phyloP scores from a whole-genome alignment of 495 filamentous ascomycete species.

The Penicillium verhagenii region DNA sequence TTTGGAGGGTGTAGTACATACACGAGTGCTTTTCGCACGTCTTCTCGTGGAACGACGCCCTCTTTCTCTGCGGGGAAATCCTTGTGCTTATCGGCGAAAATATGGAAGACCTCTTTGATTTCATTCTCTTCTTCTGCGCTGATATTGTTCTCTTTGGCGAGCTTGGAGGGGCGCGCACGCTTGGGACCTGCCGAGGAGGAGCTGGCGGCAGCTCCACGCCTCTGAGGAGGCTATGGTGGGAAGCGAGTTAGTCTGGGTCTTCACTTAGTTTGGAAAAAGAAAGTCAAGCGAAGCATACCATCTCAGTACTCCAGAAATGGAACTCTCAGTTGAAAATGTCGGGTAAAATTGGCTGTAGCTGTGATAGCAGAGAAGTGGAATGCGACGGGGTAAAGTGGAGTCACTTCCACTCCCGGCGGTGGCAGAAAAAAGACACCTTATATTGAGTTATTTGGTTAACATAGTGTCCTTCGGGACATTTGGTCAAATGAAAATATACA shows the following conservation, averaged over 20 bases:
- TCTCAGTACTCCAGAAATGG: not conserved
- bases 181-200: constrained; percentile 34
- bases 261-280: not conserved
- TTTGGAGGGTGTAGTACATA: constrained; percentile 39
- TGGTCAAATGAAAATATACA: constrained; percentile 82
- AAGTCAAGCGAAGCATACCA: not conserved
- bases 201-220: constrained; percentile 33
- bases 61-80: constrained; percentile 66
- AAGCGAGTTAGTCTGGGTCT: not conserved
- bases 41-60: constrained; percentile 69
- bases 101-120: constrained; percentile 82
- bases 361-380: not conserved
- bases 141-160: constrained; percentile 85
- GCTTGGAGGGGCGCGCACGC: constrained; percentile 67
- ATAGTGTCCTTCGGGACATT: constrained; percentile 65
- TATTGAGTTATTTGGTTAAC: constrained; percentile 1
- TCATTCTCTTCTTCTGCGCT: constrained; percentile 79
- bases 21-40: constrained; percentile 83
- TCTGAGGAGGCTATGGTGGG: constrained; percentile 37
- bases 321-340: not conserved
- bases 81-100: constrained; percentile 63
- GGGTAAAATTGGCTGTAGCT: not conserved
- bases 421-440: constrained; percentile 2
- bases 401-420: not conserved
- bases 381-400: not conserved